These are phyloP conservation scores for Rutstroemia sp. DNA, from an alignment of 2,329 filamentous ascomycete genomes.

Conservation along the genomic window DNA sequence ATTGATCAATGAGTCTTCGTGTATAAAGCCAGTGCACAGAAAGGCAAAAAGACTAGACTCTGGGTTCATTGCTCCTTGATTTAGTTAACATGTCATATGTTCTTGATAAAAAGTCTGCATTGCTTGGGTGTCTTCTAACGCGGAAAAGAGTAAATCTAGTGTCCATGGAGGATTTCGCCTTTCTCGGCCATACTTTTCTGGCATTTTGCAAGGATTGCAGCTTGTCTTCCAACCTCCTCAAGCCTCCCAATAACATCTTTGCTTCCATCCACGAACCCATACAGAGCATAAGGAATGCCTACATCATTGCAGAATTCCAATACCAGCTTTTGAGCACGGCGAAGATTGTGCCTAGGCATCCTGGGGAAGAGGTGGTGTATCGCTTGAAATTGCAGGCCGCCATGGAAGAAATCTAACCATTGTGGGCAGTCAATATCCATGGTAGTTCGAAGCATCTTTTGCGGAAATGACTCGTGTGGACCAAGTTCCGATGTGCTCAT, in stretches of 20 bases:
- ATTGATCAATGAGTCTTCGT: background rate
- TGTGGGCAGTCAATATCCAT: conserved; percentile 87
- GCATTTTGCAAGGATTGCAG: conserved; percentile 69
- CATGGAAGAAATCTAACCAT: conserved; percentile 87
- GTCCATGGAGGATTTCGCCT: conserved; percentile 23
- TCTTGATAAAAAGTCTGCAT: background rate
- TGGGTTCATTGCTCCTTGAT: background rate
- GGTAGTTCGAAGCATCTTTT: conserved; percentile 85
- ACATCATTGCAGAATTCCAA: conserved; percentile 77
- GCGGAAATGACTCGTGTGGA: conserved; percentile 76
- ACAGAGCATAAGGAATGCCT: conserved; percentile 76
- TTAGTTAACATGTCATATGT: background rate
- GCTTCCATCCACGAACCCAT: conserved; percentile 79
- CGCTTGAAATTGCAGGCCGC: conserved; percentile 82
- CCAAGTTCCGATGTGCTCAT: conserved; percentile 89
- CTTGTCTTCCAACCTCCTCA: conserved; percentile 73
- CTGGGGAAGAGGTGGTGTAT: conserved; percentile 82
- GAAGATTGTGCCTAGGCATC: conserved; percentile 78
- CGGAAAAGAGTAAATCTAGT: background rate
- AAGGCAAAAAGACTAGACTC: background rate
- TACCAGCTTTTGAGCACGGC: conserved; percentile 66
- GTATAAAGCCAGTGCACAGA: background rate
- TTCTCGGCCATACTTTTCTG: conserved; percentile 40
- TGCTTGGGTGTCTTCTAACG: background rate
- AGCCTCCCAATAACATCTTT: conserved; percentile 70